These are phyloP conservation scores for Trichothecium sympodiale DNA, from an alignment of 2,329 filamentous ascomycete genomes.

Conservation along the genomic window DNA sequence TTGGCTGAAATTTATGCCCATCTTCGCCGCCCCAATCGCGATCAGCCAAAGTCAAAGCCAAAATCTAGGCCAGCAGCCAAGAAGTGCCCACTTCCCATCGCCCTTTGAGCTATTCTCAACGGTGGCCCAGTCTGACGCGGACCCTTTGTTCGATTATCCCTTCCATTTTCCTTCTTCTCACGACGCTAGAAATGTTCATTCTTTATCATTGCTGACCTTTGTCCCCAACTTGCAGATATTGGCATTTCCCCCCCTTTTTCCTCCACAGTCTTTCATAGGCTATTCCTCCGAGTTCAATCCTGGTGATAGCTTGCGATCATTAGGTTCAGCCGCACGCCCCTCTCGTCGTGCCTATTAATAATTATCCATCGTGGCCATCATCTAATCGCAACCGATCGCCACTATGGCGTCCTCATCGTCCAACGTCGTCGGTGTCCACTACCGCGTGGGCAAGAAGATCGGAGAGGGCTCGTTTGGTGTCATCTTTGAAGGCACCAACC, in stretches of 20 bases:
- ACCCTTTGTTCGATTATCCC: no score
- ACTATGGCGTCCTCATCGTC: conserved; percentile 80
- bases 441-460: conserved; percentile 98
- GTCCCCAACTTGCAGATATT: background rate
- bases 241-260: background rate
- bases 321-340: background rate
- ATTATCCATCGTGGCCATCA: no score
- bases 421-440: conserved; percentile 97
- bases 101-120: no score
- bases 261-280: background rate
- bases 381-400: conserved; percentile 8
- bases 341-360: background rate
- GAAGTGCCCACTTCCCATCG: no score
- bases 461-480: conserved; percentile 98
- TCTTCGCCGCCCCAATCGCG: no score
- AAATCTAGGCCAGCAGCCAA: no score
- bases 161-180: background rate
- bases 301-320: background rate
- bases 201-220: background rate
- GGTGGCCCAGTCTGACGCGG: no score
- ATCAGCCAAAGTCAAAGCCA: no score
- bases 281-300: background rate
- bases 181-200: background rate
- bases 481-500: conserved; percentile 96
- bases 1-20: no score